phyloP scores from a whole-genome alignment of 2,329 filamentous ascomycete species.

The Elsinoe fawcettii region DNA sequence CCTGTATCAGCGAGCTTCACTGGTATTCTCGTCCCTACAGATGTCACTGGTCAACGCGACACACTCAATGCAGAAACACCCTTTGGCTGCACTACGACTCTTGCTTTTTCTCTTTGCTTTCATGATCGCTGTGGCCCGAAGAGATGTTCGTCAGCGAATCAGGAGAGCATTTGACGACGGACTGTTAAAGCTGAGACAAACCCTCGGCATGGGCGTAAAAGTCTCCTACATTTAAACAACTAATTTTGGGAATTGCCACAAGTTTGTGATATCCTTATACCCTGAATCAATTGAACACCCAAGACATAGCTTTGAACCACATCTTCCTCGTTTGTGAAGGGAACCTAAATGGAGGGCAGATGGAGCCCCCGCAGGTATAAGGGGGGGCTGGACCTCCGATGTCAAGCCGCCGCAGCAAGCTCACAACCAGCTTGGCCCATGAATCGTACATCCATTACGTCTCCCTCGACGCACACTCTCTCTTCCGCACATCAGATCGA shows the following conservation, averaged over 20 bases:
- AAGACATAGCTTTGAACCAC: background rate
- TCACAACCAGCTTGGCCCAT: no score
- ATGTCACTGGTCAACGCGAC: slow-evolving; percentile 44
- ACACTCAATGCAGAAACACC: slow-evolving; percentile 46
- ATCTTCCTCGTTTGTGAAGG: background rate
- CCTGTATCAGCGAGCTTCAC: slow-evolving; percentile 37
- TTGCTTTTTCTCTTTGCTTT: slow-evolving; percentile 75
- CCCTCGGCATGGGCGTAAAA: slow-evolving; percentile 93
- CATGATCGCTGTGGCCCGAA: slow-evolving; percentile 65
- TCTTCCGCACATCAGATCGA: no score
- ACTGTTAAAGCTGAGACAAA: slow-evolving; percentile 75
- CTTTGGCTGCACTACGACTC: slow-evolving; percentile 51
- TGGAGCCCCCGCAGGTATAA: background rate
- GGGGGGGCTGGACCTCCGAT: background rate
- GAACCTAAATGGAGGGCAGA: background rate
- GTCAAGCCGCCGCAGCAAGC: background rate
- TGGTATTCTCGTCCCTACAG: slow-evolving; percentile 41
- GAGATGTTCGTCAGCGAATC: slow-evolving; percentile 66
- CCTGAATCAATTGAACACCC: background rate
- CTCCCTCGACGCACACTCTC: no score
- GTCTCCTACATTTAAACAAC: slow-evolving; percentile 75
- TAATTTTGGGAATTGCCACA: background rate
- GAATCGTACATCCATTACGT: no score
- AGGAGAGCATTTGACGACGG: slow-evolving; percentile 58
- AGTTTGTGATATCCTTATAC: background rate